Evolutionary conservation across 148 eudicot genomes (phyloP), one percentile per base, ranked within the genome.

Genomic region (Silene conica): DNA sequence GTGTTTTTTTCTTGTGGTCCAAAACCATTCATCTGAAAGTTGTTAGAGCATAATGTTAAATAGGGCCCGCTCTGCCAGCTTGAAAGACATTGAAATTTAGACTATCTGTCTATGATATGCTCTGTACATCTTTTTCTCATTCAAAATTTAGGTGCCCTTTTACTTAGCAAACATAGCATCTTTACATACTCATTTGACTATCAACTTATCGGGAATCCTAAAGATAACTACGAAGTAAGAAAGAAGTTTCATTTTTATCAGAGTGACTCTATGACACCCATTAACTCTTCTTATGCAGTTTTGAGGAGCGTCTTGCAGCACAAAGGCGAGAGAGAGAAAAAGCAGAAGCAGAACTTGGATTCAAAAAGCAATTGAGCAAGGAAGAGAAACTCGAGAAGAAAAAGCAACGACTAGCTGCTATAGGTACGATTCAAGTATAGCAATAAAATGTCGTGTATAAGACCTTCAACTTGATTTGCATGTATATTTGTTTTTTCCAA

Each of bases 371-470:
- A 52, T 75, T 94, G 73, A 94, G 80, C 82, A 94, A 87, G 89
- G 98, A 94, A 84, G 98, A 94, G 79, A 89, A 76, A 80, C 31
- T 83, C 60, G 89, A 88, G 87, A 91, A 94, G 85, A 94, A 94
- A 83, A 94, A 89, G 82, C 89, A 91, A 81, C 86, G 98, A 55
- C 81, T 94, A 73, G 98, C 98, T 73, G 98, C 98, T 75, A 94
- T 94, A 63, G 98, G 98, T 94, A 91, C 81, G 73, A 34, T 46
- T 60, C 60, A 26, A 71, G 16, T 43, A 5, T 54, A 56, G 50
- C 26, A 55, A n/a, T 50, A 20, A 55, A n/a, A 52, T 52, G 9
- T 15, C 9, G 14, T 50, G 4, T 50, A 50, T 50, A 50, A 15
- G 16, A 50, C 55, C 55, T 50, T 50, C 14, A 50, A 12, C 16